phyloP scores from a whole-genome alignment of 768 basidiomycete species.

The Holtermannia corniformis region DNA sequence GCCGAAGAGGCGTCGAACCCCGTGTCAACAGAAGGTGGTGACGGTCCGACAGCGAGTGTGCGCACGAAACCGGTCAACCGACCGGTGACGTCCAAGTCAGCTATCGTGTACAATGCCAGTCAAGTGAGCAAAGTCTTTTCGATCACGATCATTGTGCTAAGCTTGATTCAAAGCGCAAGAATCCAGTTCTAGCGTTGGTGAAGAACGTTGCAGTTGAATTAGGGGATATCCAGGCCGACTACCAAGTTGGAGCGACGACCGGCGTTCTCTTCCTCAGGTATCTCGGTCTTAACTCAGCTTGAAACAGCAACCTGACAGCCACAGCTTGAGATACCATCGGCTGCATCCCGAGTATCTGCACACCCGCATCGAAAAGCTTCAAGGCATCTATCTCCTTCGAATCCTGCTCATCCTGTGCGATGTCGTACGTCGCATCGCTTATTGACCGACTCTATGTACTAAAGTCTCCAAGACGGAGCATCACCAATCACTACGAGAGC shows the following conservation, averaged over 20 bases:
- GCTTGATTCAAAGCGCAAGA: conserved; percentile 55
- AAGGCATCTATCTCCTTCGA: conserved; percentile 67
- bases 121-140: conserved; percentile 22
- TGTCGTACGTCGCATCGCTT: conserved; percentile 52
- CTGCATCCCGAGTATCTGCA: conserved; percentile 97
- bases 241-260: conserved; percentile 88
- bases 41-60: too few species aligned
- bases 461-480: conserved; percentile 61
- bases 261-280: conserved; percentile 87
- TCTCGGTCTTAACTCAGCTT: background rate
- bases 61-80: conserved; percentile 1
- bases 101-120: conserved; percentile 35
- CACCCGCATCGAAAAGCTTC: conserved; percentile 76
- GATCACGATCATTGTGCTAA: background rate
- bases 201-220: conserved; percentile 87
- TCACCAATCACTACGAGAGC: conserved; percentile 77
- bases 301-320: conserved; percentile 4
- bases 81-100: conserved; percentile 17
- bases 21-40: too few species aligned
- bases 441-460: conserved; percentile 2
- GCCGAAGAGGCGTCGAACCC: too few species aligned
- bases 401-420: conserved; percentile 85
- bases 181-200: conserved; percentile 78
- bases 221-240: conserved; percentile 86
- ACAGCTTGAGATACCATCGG: conserved; percentile 83